Base-by-base conservation (phyloP, 768 basidiomycete genomes). In the Russula sp. region DNA sequence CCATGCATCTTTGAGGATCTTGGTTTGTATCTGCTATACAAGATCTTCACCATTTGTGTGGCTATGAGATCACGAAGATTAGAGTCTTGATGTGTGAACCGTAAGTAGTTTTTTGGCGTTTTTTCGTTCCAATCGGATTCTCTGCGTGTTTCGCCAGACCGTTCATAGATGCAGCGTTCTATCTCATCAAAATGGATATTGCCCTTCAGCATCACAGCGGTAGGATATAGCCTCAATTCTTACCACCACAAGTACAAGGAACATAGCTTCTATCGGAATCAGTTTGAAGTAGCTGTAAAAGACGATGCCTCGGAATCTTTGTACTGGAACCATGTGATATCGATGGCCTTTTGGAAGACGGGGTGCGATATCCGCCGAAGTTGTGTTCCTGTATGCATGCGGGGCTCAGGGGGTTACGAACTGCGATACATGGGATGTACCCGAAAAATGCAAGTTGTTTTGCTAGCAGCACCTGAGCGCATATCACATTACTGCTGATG, bases 161-260 rank as follows among this genome's bases (percentile, higher is more conserved):
- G 57, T 25, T 61, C 60, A 20, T 47, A 41, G 11, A 61, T 61
- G 25, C 60, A 61, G 49, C 55, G 51, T 43, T 62, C 50, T 29
- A 62, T 38, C 61, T 57, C 16, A 35, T 25, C 25, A 58, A 7
- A 11, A 25, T 14, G 16, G 18, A 11, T 20, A 46, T n/a, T 7
- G 10, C 9, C 2, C 16, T 7, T 63, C 38, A 57, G 25, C 5
- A 48, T 46, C 20, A 8, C 3, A 8, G 39, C 18, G 13, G n/a
- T 25, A 1, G 22, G 10, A 14, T 29, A 16, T 25, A 6, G 16
- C 18, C 34, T 36, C 8, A n/a, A 53, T n/a, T 8, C 61, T 16
- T 42, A 63, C 61, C 61, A 36, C 52, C 16, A 51, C 36, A 18
- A 63, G 51, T 29, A 36, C 46, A 35, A 63, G 51, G 22, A 51